Evolutionary conservation across 345 rosid genomes (phyloP), one percentile per base, ranked within the genome.

Genomic region (Citrus trifoliata): DNA sequence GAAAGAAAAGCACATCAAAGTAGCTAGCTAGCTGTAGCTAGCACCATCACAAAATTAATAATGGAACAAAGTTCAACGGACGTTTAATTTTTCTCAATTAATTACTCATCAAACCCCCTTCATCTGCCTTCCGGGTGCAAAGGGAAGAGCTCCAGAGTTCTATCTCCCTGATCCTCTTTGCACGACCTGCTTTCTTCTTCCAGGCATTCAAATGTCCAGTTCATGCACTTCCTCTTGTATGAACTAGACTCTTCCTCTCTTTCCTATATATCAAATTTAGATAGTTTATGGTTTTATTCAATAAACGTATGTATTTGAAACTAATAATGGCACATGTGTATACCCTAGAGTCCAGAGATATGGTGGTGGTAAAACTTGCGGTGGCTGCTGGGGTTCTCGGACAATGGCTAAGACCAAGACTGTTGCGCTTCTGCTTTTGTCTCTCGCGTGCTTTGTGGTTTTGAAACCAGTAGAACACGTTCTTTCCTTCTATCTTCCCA

Each of bases 381-480:
- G 85, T 66, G 40, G 85, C 67, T 24, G 85, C 35, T 40, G 88
- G 81, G 63, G 84, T 86, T 81, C 81, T 76, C 12, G 90, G 83
- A 83, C 81, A 83, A 70, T 88, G 94, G 72, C 75, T 82, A 69
- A 92, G 77, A 71, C 89, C 89, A 51, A 91, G 90, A 62, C 87
- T 88, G 86, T 81, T 91, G 71, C 98, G 93, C 83, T 95, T 95
- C 83, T 89, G 97, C 83, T 96, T 96, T 75, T 96, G 99, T 75
- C 98, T 89, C 91, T 94, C 99, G 4, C 98, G 95, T 4, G 99
- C 99, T 90, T 96, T 96, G 88, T 92, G 98, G 87, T 96, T 96
- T 64, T 96, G 99, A 81, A 96, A 96, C 99, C 99, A 96, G 80
- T 96, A 96, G 75, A 96, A 96, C 38, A 96, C 98, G 76, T 96